Base-by-base conservation (phyloP, 257 asterid genomes). In the Solanum stenotomum region DNA sequence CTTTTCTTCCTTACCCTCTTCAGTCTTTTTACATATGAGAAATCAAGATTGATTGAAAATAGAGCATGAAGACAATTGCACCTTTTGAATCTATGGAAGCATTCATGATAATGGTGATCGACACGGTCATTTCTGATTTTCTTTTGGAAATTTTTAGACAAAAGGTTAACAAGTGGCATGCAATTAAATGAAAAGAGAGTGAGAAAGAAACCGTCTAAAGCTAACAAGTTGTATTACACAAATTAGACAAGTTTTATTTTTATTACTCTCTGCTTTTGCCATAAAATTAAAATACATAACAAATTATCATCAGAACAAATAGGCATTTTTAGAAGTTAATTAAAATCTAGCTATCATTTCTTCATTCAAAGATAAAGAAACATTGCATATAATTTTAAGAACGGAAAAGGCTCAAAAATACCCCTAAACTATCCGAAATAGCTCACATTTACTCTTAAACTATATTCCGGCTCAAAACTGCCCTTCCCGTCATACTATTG, bases 121-220 rank as follows among this genome's bases (percentile, higher is more conserved):
- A 61, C 27, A 23, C 29, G 3, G 15, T 0, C 15, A 63, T 63
- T 63, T 42, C 14, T 78, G 5, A 1, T 42, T 78, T 42, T 29
- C 42, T 72, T 63, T 63, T 63, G 33, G 33, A n/a, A n/a, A 2
- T n/a, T 63, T 15, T 4, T 42, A 42, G 65, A 44, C 37, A 78
- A 78, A 40, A 78, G 6, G 37, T 4, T 4, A 78, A 78, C 84
- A 95, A 94, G 95, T 95, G 96, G 91, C 94, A 71, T 12, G 89
- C 96, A 94, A 83, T n/a, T n/a, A n/a, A 11, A 61, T 23, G 4
- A 23, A 23, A 0, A 40, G 49, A 74, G 5, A 22, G 23, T 5
- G 71, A n/a, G 23, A 3, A 12, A 67, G 3, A 67, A 63, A 63
- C 15, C 15, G 7, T 10, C 31, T 63, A 63, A 63, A 63, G 71